A percentile compares a stretch with the other conserved stretches of the same genome.
phyloP scores from a whole-genome alignment of 75 land plant species.

The Cupressus sempervirens region DNA sequence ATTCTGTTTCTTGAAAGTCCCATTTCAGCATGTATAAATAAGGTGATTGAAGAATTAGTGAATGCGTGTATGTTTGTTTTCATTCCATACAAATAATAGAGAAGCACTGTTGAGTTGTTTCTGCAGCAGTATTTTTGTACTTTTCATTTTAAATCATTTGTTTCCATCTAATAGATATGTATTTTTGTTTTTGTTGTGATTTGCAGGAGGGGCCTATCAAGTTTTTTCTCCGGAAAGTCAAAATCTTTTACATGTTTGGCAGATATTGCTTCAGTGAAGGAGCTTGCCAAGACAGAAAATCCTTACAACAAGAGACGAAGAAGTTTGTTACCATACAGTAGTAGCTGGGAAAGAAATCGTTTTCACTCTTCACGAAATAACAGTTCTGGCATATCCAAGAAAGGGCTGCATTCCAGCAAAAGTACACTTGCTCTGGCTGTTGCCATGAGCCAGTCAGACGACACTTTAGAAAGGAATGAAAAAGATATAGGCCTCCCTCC shows the following conservation, averaged over 20 bases:
- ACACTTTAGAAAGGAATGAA: conserved; percentile 15
- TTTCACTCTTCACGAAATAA: conserved; percentile 29
- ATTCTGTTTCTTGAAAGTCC: not conserved
- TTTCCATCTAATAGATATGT: not conserved
- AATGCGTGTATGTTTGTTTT: not conserved
- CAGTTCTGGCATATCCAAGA: conserved; percentile 39
- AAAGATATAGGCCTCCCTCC: conserved; percentile 9
- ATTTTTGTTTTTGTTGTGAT: not conserved
- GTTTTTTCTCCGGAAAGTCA: conserved; percentile 50
- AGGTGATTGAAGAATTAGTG: not conserved
- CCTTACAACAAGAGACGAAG: conserved; percentile 51
- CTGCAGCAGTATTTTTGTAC: not conserved
- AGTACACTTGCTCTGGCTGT: conserved; percentile 38
- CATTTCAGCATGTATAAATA: not conserved
- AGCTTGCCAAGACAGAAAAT: conserved; percentile 55
- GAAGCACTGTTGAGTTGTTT: not conserved
- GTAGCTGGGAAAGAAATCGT: conserved; percentile 9
- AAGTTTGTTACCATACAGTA: conserved; percentile 13
- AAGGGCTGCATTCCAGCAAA: conserved; percentile 14
- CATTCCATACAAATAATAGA: not conserved
- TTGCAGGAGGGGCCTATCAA: conserved; percentile 60
- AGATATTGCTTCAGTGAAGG: conserved; percentile 40
- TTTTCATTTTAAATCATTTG: not conserved
- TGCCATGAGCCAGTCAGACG: conserved; percentile 24
- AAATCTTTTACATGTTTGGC: conserved; percentile 51